Percentiles rank a stretch among this genome's conserved stretches.
Conservation (phyloP, 176 grass and related monocot genomes). For the Aegilops sharonensis region DNA sequence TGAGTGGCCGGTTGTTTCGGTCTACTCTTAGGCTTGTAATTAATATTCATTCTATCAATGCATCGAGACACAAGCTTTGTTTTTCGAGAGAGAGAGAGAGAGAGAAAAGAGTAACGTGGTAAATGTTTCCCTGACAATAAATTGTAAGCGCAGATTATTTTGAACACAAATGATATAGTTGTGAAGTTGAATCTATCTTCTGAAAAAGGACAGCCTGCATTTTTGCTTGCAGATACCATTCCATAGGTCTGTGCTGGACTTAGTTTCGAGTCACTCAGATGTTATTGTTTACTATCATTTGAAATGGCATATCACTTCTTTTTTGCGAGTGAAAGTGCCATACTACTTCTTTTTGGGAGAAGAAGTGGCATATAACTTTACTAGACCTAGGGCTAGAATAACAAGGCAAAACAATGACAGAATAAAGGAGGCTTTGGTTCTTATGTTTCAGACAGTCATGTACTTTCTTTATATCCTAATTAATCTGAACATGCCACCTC, state of each 20-base stretch:
- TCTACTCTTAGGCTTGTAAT: neutral
- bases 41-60: neutral
- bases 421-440: neutral
- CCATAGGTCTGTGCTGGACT: neutral
- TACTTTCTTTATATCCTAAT: neutral
- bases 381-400: constrained; percentile 24
- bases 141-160: neutral
- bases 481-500: neutral
- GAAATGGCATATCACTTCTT: neutral
- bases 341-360: constrained; percentile 15
- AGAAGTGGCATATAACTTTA: neutral
- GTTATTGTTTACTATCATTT: neutral
- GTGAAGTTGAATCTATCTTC: neutral
- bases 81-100: neutral
- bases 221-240: neutral
- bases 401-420: neutral
- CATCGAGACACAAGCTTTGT: neutral
- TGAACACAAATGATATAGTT: neutral
- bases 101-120: neutral
- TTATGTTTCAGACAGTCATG: neutral
- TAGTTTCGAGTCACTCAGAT: neutral
- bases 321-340: neutral
- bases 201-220: neutral
- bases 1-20: neutral
- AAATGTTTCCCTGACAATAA: neutral